Base-by-base conservation (phyloP, 2,329 filamentous ascomycete species). In the Curvularia spicifera region DNA sequence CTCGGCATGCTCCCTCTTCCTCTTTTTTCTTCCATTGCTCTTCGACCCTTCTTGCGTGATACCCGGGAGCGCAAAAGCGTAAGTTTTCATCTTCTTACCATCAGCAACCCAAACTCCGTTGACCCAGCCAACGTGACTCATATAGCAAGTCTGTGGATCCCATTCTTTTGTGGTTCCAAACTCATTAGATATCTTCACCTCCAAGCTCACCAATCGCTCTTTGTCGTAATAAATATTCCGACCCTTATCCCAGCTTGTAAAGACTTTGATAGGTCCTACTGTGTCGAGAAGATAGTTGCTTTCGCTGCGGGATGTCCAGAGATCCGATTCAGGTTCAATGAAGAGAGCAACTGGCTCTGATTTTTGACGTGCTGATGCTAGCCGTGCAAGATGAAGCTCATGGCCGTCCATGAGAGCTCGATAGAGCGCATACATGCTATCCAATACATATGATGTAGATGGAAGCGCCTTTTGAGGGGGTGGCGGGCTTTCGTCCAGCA, bases 191-290 rank as follows among this genome's bases (percentile, higher is more conserved):
- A 50, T n/a, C 3, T 20, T 29, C 10, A 67, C 61, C 24, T 59
- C 56, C n/a, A 67, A 44, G 18, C 61, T 60, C 39, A 59, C 57
- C 7, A 63, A 37, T 20, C 56, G 51, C 39, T 67, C 61, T 24
- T 57, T 53, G 8, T 55, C 42, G 15, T 55, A 51, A 3, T 26
- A 47, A 4, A 37, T n/a, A 9, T 33, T 28, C 26, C 39, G 56
- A 5, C 58, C 45, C n/a, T 59, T 57, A 6, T 61, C 56, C 57
- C 59, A 67, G 49, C 63, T 67, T 18, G 65, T 61, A 28, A 66
- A 67, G 1, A 64, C 39, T 26, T 39, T 56, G 4, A 43, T 37
- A 22, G 22, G 13, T 12, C n/a, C 15, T 7, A 18, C 7, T 20
- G 3, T 3, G 8, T 40, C 28, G 10, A 28, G n/a, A 12, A n/a